Base-by-base conservation (phyloP, 441 rosid species). In the Cnidoscolus chayamansa region DNA sequence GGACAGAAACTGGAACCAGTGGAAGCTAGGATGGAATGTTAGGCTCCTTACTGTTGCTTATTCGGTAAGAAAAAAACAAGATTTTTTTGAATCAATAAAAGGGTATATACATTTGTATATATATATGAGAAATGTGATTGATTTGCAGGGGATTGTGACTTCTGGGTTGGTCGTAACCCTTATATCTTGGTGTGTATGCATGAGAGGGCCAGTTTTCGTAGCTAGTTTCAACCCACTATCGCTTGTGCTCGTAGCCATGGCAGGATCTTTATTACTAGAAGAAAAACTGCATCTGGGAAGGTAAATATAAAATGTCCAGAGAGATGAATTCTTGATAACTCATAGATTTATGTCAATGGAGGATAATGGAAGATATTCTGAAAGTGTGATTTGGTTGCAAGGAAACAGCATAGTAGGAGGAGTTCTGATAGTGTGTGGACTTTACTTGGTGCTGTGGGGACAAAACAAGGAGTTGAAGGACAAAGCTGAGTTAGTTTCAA, bases 1-100 rank as follows among this genome's bases (percentile, higher is more conserved):
- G n/a, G 74, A 50, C 2, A 71, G 74, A 35, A 37, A 49, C 32
- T 60, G 58, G 74, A 32, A 19, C 31, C 48, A 57, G 8, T 76
- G 79, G 79, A 76, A 76, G 20, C 65, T 76, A 20, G 63, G 67
- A 1, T 77, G 73, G 80, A 37, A 77, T 37, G 10, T 77, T 13
- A 60, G 70, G 43, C 76, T 77, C 4, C 66, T 72, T 1, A 63
- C 69, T 0, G 65, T 58, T 7, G 53, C 67, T 13, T 77, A 72
- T 35, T 2, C 47, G 58, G 80, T 77, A 67, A 4, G 15, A 0
- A 5, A 6, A 5, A 53, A 11, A 0, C 12, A 1, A 2, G 12
- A 16, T 54, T 16, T 16, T 16, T 54, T 16, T n/a, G 25, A 25
- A 25, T 25, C 25, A 25, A 25, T 25, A 25, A 25, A 25, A 25